phyloP scores from a whole-genome alignment of 306 rosid species.

The Vigna reflexopilosa region DNA sequence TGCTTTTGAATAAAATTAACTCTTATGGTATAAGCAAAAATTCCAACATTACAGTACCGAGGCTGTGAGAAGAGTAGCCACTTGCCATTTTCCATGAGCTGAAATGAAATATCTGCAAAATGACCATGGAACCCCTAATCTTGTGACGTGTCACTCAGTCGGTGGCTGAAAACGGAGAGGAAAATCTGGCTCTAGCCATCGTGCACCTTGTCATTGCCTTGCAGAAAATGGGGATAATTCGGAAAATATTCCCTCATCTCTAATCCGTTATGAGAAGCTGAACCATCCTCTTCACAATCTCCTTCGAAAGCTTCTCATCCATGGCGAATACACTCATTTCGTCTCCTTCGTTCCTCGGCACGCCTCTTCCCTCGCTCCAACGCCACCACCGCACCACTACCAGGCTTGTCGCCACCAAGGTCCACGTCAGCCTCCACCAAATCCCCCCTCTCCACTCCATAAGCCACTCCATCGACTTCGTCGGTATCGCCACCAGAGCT shows the following conservation, averaged over 20 bases:
- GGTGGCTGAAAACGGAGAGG: constrained; percentile 35
- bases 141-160: constrained; percentile 39
- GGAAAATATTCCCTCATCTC: constrained; percentile 38
- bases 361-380: constrained; percentile 65
- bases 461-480: constrained; percentile 54
- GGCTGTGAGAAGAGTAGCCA: neutral
- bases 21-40: too few relatives aligned
- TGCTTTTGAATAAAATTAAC: too few relatives aligned
- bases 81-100: neutral
- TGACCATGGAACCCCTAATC: constrained; percentile 27
- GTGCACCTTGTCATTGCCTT: constrained; percentile 16
- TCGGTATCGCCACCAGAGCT: constrained; percentile 54
- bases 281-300: constrained; percentile 26
- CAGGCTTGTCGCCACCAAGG: constrained; percentile 65
- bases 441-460: constrained; percentile 71
- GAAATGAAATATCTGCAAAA: neutral
- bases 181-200: constrained; percentile 33
- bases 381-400: constrained; percentile 62
- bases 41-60: neutral
- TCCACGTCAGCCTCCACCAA: constrained; percentile 79
- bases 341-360: constrained; percentile 72
- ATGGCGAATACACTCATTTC: constrained; percentile 89
- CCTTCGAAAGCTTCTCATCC: constrained; percentile 53
- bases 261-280: constrained; percentile 63
- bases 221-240: constrained; percentile 53